A percentile compares a stretch with the other conserved stretches of the same genome.
Conservation (phyloP, 257 asterid species). For the Linderniella brevidens region DNA sequence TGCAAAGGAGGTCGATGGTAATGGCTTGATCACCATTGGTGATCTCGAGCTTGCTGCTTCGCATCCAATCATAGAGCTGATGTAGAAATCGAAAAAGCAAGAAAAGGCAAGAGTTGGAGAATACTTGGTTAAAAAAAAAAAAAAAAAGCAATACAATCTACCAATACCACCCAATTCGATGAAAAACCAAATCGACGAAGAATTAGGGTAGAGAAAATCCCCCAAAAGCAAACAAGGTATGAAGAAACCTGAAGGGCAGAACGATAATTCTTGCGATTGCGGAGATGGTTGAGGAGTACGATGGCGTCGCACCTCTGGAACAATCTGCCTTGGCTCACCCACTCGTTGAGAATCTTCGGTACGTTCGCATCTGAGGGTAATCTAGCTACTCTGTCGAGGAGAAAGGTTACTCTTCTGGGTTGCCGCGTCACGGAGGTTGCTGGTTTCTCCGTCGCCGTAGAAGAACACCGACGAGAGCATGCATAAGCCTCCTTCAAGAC, state of each 20-base stretch:
- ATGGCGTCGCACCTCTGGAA: constrained; percentile 14
- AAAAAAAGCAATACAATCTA: too few species aligned
- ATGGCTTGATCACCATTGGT: constrained; percentile 36
- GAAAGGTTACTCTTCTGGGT: constrained; percentile 10
- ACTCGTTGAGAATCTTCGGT: constrained; percentile 20
- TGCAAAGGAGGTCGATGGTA: constrained; percentile 43
- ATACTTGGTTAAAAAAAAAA: too few species aligned
- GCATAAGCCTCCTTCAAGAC: too few species aligned
- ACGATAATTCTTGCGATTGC: constrained; percentile 19
- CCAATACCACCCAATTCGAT: too few species aligned
- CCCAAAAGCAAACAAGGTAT: constrained; percentile 8
- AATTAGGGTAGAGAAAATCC: too few species aligned
- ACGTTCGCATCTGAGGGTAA: constrained; percentile 15
- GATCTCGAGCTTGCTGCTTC: constrained; percentile 19
- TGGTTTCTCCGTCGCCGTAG: constrained; percentile 15
- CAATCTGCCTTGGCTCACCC: constrained; percentile 18
- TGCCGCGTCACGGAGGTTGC: constrained; percentile 6
- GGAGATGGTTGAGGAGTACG: constrained; percentile 21
- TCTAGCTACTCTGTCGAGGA: constrained; percentile 16
- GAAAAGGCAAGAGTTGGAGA: too few species aligned
- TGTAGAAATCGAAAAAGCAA: background rate
- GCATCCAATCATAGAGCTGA: constrained; percentile 65
- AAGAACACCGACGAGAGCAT: too few species aligned
- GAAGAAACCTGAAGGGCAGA: constrained; percentile 43
- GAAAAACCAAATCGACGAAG: constrained; percentile 4